Base-by-base conservation (phyloP, 2,329 filamentous ascomycete species). In the Chrysosphaeria jannelii region DNA sequence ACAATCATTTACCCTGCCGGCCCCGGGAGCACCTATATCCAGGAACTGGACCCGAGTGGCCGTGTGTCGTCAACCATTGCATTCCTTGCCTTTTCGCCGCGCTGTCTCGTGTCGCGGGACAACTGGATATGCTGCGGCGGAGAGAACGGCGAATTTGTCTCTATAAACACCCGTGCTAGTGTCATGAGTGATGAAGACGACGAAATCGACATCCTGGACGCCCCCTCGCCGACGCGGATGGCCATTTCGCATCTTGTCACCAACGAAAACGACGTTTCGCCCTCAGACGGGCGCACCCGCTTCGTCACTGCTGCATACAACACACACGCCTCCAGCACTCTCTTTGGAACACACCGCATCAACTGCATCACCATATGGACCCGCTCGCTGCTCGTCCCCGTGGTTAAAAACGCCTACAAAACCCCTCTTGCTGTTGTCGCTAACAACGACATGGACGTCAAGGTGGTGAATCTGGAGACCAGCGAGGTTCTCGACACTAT, bases 41-140 rank as follows among this genome's bases (percentile, higher is more conserved):
- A 69, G 35, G 56, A 59, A 17, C 57, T 81, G 27, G 58, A 79
- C 36, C 63, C 68, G 28, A n/a, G n/a, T n/a, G n/a, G n/a, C n/a
- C n/a, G n/a, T n/a, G 57, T 46, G 28, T 65, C 58, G 33, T 70
- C 65, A 51, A 66, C 61, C 47, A 61, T 74, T 41, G 74, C 62
- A 24, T 50, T 64, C 14, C 51, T 79, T 33, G 63, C 53, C 33
- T 85, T 66, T 43, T 58, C 43, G 35, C 71, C 79, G n/a, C 61
- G 74, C 45, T 93, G 81, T 42, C 59, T 91, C 5, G 70, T 75
- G n/a, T 71, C 75, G 6, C 68, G 65, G 25, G 60, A 72, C 35
- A 78, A 78, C 24, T 93, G 75, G 69, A 57, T 93, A 18, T 90
- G 75, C 35, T 74, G 79, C 22, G 85, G 81, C 22, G 81, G 81